Evolutionary conservation across 73 alveolate genomes (phyloP), one percentile per base, ranked within the genome.

Genomic region (Paramecium tetraurelia): DNA sequence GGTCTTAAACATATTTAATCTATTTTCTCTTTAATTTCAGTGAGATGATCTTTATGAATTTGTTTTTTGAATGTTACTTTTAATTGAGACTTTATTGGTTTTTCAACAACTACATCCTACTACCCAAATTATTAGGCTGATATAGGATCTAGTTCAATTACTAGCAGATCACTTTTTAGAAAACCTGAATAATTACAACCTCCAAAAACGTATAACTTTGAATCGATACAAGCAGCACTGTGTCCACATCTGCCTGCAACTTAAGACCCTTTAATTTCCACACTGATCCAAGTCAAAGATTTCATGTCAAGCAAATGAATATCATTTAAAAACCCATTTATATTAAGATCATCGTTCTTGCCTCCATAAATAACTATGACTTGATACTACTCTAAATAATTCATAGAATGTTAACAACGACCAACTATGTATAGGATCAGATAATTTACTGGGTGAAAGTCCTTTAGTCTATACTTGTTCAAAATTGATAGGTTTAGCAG

Each of bases 221-320:
- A 31, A 0, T 80, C 90, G 10, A 80, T 48, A 80, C 90, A 80
- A 24, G 90, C 70, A 22, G 90, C 41, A 12, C 53, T 44, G 43
- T 80, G 90, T 35, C 90, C 90, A 80, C 90, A 80, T 24, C 90
- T 40, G 7, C 90, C 90, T 7, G 71, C 27, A 11, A 80, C 63
- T 12, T 22, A n/a, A 80, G 1, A 12, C 5, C 90, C 90, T 80
- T 80, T 80, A 44, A 80, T 80, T 22, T 80, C 90, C 0, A 80
- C 90, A 80, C 24, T 80, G 24, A 48, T 48, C 90, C 90, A 80
- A 44, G 20, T 80, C 7, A 44, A 24, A 0, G 31, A 12, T 80
- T 80, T 80, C 46, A 80, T 41, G 7, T 80, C 90, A 41, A 80
- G 57, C 14, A 80, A 31, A 41, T 43, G 57, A 46, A 80, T 46